A percentile compares a stretch with the other conserved stretches of the same genome.
phyloP scores from a whole-genome alignment of 2,329 filamentous ascomycete genomes.

The Cytospora schulzeri region DNA sequence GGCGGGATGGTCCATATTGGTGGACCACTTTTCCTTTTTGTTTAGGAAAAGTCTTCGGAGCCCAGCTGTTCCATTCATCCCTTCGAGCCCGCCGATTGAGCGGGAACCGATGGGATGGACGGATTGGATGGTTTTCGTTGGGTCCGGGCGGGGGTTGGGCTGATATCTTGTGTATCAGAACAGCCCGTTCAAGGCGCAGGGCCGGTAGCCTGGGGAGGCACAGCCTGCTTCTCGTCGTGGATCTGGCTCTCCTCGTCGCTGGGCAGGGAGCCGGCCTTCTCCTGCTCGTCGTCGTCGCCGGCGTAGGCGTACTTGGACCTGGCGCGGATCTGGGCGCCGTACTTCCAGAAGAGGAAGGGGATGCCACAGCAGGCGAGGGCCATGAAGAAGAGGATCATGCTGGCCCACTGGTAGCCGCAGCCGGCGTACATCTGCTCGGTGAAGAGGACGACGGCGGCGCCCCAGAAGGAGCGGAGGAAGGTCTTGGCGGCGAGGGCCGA shows the following conservation, averaged over 20 bases:
- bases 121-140: neutral
- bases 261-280: constrained; percentile 30
- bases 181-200: neutral
- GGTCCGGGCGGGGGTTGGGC: neutral
- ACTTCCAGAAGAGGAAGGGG: constrained; percentile 80
- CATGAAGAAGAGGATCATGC: constrained; percentile 71
- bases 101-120: neutral
- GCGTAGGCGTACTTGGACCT: constrained; percentile 73
- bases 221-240: neutral
- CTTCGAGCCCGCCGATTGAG: neutral
- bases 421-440: constrained; percentile 78
- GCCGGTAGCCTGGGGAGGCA: neutral
- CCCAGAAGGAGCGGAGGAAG: constrained; percentile 78
- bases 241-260: constrained; percentile 42
- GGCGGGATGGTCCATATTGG: neutral
- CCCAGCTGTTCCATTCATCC: neutral
- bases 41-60: neutral
- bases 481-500: constrained; percentile 83
- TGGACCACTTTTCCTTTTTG: neutral
- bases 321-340: constrained; percentile 69
- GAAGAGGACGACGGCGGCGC: constrained; percentile 75
- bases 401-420: constrained; percentile 76
- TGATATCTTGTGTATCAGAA: no score
- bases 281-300: constrained; percentile 52
- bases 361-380: constrained; percentile 78